Evolutionary conservation across 1,139 yeast genomes (phyloP), one percentile per base, ranked within the genome.

Genomic region (Yamadazyma blattariae): DNA sequence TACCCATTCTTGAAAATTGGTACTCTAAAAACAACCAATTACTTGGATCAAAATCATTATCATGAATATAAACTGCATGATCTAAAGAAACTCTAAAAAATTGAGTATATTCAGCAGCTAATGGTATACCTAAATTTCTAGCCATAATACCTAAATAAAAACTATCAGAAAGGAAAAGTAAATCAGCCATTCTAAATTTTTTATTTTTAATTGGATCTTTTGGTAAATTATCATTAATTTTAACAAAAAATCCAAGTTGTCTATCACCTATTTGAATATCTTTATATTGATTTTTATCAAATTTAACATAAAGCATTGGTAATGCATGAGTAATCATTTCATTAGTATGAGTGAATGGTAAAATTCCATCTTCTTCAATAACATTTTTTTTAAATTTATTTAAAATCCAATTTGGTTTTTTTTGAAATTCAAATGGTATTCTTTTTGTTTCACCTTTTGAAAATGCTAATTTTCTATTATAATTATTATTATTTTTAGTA

Each of bases 1-100:
- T 68, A 39, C 61, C 50, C 44, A 65, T 55, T 30, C 71, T 54
- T 7, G 59, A 57, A 21, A 67, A 61, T 35, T 47, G 52, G 44
- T 59, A 62, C 28, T 59, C 61, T 37, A 64, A 54, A 37, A 56
- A 64, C 54, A 78, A 57, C 82, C 83, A 82, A 22, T 75, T 64
- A 32, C 77, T 71, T 2, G 74, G 69, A 40, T 72, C 73, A 42
- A 77, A 66, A 39, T 73, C 78, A 29, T 61, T 65, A 45, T 69
- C 74, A 47, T 82, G 89, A 60, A 84, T 61, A 40, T 51, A 66
- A 4, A 69, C 57, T 9, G 67, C 43, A 40, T 69, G 75, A 48
- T 69, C 75, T 33, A 69, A 54, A 10, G 71, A 64, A 5, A 67
- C 72, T 13, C 67, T 57, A 45, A 68, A 66, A 36, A 61, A 65